Percentiles rank a stretch among this genome's conserved stretches.
Conservation (phyloP, 768 basidiomycete species). For the Mrakia hoshinonis region DNA sequence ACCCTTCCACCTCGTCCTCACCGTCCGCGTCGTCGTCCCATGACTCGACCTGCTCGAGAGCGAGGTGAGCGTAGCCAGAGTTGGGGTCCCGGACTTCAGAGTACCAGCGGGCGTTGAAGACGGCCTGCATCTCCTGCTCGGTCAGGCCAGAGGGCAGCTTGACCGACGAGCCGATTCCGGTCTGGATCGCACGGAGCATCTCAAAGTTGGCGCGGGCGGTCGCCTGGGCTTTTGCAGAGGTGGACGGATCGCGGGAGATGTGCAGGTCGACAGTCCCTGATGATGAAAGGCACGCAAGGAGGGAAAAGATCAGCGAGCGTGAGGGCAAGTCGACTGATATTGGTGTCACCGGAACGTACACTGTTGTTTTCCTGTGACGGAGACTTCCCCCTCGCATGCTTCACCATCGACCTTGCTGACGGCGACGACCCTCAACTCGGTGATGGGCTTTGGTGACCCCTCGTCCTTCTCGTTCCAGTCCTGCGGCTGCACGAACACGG, state of each 20-base stretch:
- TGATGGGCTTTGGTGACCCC: constrained; percentile 45
- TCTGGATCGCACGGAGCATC: not conserved
- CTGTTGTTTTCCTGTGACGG: constrained; percentile 36
- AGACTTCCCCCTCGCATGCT: constrained; percentile 41
- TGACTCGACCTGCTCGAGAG: not conserved
- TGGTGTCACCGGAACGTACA: constrained; percentile 35
- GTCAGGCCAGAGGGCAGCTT: constrained; percentile 16
- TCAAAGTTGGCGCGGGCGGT: not conserved
- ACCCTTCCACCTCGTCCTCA: not conserved
- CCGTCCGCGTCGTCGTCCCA: not conserved
- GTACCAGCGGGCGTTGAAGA: constrained; percentile 16
- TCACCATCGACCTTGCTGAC: constrained; percentile 46
- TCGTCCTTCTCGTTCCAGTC: constrained; percentile 28
- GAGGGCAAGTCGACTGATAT: not conserved
- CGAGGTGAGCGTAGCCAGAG: not conserved
- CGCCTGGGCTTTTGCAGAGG: not conserved
- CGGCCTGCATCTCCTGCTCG: constrained; percentile 20
- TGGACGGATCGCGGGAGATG: constrained; percentile 6
- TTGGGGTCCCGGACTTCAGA: constrained; percentile 1
- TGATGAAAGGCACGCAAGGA: not conserved
- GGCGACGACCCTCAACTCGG: constrained; percentile 52
- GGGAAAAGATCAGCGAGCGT: not conserved
- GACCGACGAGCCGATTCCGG: not conserved
- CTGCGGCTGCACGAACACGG: constrained; percentile 50
- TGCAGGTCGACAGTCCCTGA: constrained; percentile 9